Base-by-base conservation (phyloP, 1,139 yeast species). In the Candida gigantensis region DNA sequence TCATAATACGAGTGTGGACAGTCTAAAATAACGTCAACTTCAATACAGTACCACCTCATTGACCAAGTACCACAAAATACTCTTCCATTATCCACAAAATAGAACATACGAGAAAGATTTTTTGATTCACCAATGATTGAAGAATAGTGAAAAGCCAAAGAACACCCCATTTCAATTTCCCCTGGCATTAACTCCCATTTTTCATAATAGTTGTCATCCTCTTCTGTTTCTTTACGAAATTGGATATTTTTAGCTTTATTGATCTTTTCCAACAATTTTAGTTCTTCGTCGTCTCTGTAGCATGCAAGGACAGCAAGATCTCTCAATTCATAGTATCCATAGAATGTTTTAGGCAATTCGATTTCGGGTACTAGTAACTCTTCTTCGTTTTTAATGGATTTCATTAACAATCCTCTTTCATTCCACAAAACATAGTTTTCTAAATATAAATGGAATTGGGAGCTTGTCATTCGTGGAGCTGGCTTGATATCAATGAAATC, bases 231-330 rank as follows among this genome's bases (percentile, higher is more conserved):
- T 9, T 23, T 10, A 5, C 12, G 5, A 10, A 10, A 23, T 10
- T 11, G 5, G n/a, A 23, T n/a, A 23, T 6, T 6, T 10, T 9
- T 23, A 5, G 31, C 31, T 19, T 19, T 9, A 20, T 28, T 28
- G 4, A 5, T 14, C 8, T 12, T 11, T 20, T 28, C 12, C 6
- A 20, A 10, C 5, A 20, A 9, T 28, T 28, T 19, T 17, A 28
- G 19, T 15, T 28, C 24, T 28, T 28, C 31, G 17, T 19, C 31
- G 14, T 28, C 14, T 10, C 4, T 4, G n/a, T 28, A 28, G 17
- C 6, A 20, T 2, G 12, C 25, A 28, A 20, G n/a, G 9, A 28
- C 31, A 6, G 31, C 11, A 4, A 6, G 23, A 28, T 28, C 24
- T 14, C 18, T 5, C n/a, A 13, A 7, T 10, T 28, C 31, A 12